phyloP scores from a whole-genome alignment of 306 rosid genomes.

The Lotus japonicus region DNA sequence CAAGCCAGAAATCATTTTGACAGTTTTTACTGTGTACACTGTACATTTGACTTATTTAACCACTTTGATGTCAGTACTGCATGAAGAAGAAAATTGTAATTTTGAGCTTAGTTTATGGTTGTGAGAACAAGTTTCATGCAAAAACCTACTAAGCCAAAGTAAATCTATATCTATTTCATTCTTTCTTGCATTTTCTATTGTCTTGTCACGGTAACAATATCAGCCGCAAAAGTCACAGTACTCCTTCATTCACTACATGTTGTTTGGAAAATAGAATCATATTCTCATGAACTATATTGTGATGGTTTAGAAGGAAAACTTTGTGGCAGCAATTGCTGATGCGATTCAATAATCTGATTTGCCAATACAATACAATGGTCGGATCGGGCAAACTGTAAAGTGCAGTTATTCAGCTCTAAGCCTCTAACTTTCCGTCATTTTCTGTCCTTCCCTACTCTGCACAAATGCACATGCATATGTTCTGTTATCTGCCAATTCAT shows the following conservation, averaged over 20 bases:
- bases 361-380: slow-evolving; percentile 12
- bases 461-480: slow-evolving; percentile 17
- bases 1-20: no score
- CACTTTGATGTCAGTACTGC: no score
- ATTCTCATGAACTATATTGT: slow-evolving; percentile 12
- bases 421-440: background rate
- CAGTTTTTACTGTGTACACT: no score
- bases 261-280: slow-evolving; percentile 20
- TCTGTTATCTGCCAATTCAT: background rate
- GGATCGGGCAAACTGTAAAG: background rate
- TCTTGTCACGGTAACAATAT: background rate
- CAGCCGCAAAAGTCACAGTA: background rate
- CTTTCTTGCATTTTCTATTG: background rate
- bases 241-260: background rate
- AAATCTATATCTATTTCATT: background rate
- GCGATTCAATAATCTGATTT: slow-evolving; percentile 17
- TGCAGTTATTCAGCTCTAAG: background rate
- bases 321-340: slow-evolving; percentile 11
- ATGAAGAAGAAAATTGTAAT: no score
- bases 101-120: background rate
- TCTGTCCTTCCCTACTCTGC: background rate
- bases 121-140: background rate
- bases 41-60: no score
- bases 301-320: background rate
- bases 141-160: background rate